Evolutionary conservation across 768 basidiomycete genomes (phyloP).

Genomic region (Pleurotus tuber-regium): DNA sequence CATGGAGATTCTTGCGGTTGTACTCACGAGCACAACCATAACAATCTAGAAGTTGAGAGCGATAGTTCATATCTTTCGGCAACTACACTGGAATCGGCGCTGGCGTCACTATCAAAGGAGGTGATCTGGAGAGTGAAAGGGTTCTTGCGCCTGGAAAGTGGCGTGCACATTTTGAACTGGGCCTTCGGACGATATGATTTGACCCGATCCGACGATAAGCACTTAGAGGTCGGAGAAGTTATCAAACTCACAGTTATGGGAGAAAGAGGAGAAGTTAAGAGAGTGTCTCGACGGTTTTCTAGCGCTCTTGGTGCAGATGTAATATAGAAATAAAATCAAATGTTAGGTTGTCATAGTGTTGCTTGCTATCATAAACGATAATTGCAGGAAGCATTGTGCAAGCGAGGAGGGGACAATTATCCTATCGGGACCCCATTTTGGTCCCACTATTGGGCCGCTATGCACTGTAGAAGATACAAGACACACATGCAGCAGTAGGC

Average conservation of each 20-base stretch:
- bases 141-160: slow-evolving; percentile 56
- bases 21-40: slow-evolving; percentile 20
- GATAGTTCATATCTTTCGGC: slow-evolving; percentile 8
- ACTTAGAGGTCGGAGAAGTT: slow-evolving; percentile 28
- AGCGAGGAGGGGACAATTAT: too few relatives aligned
- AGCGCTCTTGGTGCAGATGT: slow-evolving; percentile 36
- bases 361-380: too few relatives aligned
- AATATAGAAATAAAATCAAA: slow-evolving; percentile 21
- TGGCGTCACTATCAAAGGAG: slow-evolving; percentile 61
- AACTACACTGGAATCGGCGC: slow-evolving; percentile 39
- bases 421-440: too few relatives aligned
- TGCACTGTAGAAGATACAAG: too few relatives aligned
- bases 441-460: too few relatives aligned
- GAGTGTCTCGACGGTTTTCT: slow-evolving; percentile 55
- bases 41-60: slow-evolving; percentile 14
- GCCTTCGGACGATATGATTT: slow-evolving; percentile 87
- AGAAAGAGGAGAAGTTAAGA: slow-evolving; percentile 73
- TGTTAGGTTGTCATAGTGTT: too few relatives aligned
- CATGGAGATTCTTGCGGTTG: slow-evolving; percentile 1
- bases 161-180: slow-evolving; percentile 78
- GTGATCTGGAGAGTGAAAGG: slow-evolving; percentile 84
- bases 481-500: too few relatives aligned
- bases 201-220: slow-evolving; percentile 27
- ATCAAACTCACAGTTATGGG: slow-evolving; percentile 89
- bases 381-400: too few relatives aligned